These are phyloP conservation scores for Orbilia oligospora DNA, from an alignment of 2,329 filamentous ascomycete species.

Conservation along the genomic window DNA sequence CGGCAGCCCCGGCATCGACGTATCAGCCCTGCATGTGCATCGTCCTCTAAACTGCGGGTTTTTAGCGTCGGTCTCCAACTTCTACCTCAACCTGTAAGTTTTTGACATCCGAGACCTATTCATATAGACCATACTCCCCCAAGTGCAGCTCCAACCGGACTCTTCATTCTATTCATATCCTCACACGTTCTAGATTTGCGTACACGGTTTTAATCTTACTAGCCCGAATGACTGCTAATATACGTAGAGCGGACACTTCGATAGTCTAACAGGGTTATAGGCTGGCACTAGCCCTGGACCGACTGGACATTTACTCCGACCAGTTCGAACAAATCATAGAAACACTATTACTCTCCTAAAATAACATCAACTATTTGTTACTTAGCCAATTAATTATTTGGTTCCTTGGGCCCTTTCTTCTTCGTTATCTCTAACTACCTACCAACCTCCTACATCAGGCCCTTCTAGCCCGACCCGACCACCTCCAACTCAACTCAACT, in stretches of 20 bases:
- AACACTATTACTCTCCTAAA: not conserved
- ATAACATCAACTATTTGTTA: not conserved
- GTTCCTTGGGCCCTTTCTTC: not conserved
- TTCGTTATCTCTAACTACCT: not conserved
- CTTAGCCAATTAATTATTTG: not conserved
- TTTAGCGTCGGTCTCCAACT: slow-evolving; percentile 21
- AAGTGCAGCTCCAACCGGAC: slow-evolving; percentile 28
- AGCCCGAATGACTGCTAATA: slow-evolving; percentile 31
- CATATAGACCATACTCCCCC: slow-evolving; percentile 34
- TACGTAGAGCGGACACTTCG: slow-evolving; percentile 18
- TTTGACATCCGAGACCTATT: slow-evolving; percentile 30
- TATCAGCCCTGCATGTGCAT: slow-evolving; percentile 55
- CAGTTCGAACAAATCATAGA: slow-evolving; percentile 8
- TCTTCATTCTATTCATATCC: slow-evolving; percentile 23
- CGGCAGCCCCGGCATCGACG: slow-evolving; percentile 50
- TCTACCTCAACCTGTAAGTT: slow-evolving; percentile 33
- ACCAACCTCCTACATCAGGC: not conserved
- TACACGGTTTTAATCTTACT: slow-evolving; percentile 7
- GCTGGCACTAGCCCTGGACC: slow-evolving; percentile 43
- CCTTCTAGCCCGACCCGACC: not conserved
- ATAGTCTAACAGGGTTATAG: slow-evolving; percentile 43
- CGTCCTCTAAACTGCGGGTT: slow-evolving; percentile 32
- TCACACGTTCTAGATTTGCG: slow-evolving; percentile 10
- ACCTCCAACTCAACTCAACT: not conserved
- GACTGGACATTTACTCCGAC: slow-evolving; percentile 18